Evolutionary conservation across 2,329 filamentous ascomycete genomes (phyloP).

Genomic region (Penicillium sp.): DNA sequence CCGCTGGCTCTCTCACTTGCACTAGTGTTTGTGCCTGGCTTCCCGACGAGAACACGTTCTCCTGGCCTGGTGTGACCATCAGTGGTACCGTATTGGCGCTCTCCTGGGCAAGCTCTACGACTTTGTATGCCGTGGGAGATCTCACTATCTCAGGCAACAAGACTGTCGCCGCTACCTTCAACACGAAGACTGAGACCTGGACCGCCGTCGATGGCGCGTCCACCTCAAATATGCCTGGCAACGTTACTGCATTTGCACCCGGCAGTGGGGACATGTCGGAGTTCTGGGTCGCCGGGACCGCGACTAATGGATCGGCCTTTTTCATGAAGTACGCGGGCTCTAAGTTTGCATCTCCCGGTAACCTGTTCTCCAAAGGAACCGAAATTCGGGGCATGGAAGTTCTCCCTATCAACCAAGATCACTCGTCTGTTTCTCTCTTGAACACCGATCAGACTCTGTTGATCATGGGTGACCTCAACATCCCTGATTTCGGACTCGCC

Average conservation of each 20-base stretch:
- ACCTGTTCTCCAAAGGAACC: slow-evolving; percentile 61
- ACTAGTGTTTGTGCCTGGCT: slow-evolving; percentile 77
- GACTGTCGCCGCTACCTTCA: slow-evolving; percentile 68
- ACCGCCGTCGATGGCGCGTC: slow-evolving; percentile 52
- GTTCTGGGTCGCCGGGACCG: slow-evolving; percentile 77
- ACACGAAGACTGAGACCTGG: slow-evolving; percentile 65
- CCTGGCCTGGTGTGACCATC: slow-evolving; percentile 67
- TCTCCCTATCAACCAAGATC: slow-evolving; percentile 64
- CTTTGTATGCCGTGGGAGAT: slow-evolving; percentile 72
- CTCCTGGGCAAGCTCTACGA: slow-evolving; percentile 68
- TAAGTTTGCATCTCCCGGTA: slow-evolving; percentile 62
- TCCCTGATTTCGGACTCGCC: slow-evolving; percentile 71
- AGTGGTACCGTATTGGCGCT: slow-evolving; percentile 66
- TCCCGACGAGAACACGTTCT: slow-evolving; percentile 69
- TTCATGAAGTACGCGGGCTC: slow-evolving; percentile 76
- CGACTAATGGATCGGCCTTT: slow-evolving; percentile 64
- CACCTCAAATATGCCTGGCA: slow-evolving; percentile 61
- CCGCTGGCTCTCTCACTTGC: slow-evolving; percentile 77
- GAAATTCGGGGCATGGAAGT: slow-evolving; percentile 76
- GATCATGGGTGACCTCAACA: slow-evolving; percentile 74
- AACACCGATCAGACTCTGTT: slow-evolving; percentile 67
- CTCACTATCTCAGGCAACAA: slow-evolving; percentile 63
- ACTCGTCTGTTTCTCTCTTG: slow-evolving; percentile 62
- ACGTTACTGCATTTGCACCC: slow-evolving; percentile 68
- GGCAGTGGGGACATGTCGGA: slow-evolving; percentile 67